Evolutionary conservation across 2,329 filamentous ascomycete species (phyloP), one percentile per base, ranked within the genome.

Genomic region (Botryosphaeria dothidea): DNA sequence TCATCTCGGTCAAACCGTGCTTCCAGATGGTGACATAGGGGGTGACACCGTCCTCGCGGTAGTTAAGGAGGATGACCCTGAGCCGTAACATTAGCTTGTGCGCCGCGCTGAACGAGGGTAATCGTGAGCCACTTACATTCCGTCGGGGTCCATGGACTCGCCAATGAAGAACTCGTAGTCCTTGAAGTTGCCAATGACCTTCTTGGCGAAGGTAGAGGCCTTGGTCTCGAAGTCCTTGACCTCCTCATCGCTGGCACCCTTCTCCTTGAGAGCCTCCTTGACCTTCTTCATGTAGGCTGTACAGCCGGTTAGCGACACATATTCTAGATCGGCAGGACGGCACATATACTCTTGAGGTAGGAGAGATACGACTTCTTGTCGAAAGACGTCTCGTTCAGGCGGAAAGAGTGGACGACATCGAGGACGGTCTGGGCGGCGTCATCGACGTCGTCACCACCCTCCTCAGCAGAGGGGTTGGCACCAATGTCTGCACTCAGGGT

Each of bases 401-500:
- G 92, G 90, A 98, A 98, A 74, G 92, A 91, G 85, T 93, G 85
- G 78, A 96, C 87, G 69, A 98, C 89, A 83, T 99, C 93, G 85
- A 96, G 96, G 83, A 97, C 93, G 78, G 88, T 88, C 82, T 89
- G 80, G 66, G 81, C 79, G 54, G 72, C 64, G 73, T 96, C 92
- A 57, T 96, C 93, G 72, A 88, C 72, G 69, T 79, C 90, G 73
- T 93, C 92, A 0, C 89, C 91, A 64, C 84, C 91, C 78, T 91
- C 94, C 85, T 98, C 95, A 68, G 95, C 93, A 73, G 94, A 98
- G 73, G 95, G 92, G 83, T 99, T 99, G 85, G 93, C 95, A 80
- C 95, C 95, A 75, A 86, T 95, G 80, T 95, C 91, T 92, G 65
- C 49, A 56, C 41, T 15, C 17, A 52, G 36, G 7, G 54, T 68